phyloP scores from a whole-genome alignment of 2,329 filamentous ascomycete species.

The Diatrype stigma region DNA sequence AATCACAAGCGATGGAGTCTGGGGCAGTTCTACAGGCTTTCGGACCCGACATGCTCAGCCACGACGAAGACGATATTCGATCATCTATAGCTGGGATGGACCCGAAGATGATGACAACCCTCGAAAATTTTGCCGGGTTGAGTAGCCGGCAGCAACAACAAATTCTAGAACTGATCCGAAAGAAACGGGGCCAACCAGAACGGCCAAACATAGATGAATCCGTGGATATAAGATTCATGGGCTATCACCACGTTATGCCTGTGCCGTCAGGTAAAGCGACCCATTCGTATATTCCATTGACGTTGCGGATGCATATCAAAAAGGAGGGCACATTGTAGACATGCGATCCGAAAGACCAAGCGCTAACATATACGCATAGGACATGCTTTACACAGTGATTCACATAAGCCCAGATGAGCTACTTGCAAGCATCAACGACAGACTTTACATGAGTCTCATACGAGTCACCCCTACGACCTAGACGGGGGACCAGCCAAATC shows the following conservation, averaged over 20 bases:
- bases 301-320: background rate
- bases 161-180: slow-evolving; percentile 17
- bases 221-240: slow-evolving; percentile 12
- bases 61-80: slow-evolving; percentile 12
- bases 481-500: background rate
- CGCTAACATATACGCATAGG: background rate
- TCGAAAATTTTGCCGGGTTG: slow-evolving; percentile 19
- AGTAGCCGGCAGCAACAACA: slow-evolving; percentile 21
- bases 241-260: slow-evolving; percentile 15
- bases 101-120: slow-evolving; percentile 16
- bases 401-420: background rate
- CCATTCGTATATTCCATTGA: background rate
- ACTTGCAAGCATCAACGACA: background rate
- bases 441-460: background rate
- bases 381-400: background rate
- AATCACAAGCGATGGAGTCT: background rate
- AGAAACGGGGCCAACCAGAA: slow-evolving; percentile 13
- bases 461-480: background rate
- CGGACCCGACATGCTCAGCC: slow-evolving; percentile 5
- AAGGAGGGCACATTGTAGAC: background rate
- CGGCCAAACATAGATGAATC: slow-evolving; percentile 8
- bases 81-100: slow-evolving; percentile 13
- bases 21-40: slow-evolving; percentile 6
- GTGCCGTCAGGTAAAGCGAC: slow-evolving; percentile 8
- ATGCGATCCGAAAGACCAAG: background rate